These are phyloP conservation scores for Asterella californica DNA, from an alignment of 225 moss, liverwort and hornwort genomes.

Conservation along the genomic window DNA sequence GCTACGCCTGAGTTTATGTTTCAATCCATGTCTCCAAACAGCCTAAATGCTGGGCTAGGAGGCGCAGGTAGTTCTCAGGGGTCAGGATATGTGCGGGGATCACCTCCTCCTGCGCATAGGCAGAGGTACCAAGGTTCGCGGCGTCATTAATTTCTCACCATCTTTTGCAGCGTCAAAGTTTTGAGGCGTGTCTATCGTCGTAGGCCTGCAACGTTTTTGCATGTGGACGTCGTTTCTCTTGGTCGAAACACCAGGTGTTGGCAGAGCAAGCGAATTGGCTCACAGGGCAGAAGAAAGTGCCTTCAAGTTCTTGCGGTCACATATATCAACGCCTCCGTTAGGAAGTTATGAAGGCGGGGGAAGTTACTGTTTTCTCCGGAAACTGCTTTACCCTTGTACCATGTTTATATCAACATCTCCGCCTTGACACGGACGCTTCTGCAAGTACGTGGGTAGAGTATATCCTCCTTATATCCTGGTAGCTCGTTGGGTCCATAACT, in stretches of 20 bases:
- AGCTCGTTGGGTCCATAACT: background rate
- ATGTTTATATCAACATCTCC: background rate
- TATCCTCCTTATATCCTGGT: background rate
- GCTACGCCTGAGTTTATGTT: constrained; percentile 18
- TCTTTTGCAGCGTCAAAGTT: background rate
- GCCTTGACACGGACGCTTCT: background rate
- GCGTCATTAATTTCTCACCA: background rate
- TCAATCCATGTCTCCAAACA: constrained; percentile 21
- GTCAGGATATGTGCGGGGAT: constrained; percentile 11
- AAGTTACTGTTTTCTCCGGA: no score
- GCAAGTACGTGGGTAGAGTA: background rate
- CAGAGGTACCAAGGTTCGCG: constrained; percentile 16
- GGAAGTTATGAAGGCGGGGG: no score
- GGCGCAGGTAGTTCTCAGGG: constrained; percentile 2
- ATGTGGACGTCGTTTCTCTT: background rate
- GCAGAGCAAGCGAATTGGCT: background rate
- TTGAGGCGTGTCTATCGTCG: background rate
- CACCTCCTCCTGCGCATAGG: constrained; percentile 5
- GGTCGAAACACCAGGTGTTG: background rate
- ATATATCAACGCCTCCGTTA: background rate
- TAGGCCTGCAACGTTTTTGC: background rate
- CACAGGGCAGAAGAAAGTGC: background rate
- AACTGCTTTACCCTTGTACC: no score
- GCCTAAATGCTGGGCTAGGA: constrained; percentile 11
- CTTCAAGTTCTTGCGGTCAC: background rate